Conservation (phyloP, 371 early-diverging fungal genomes). For the Rhizopus arrhizus region DNA sequence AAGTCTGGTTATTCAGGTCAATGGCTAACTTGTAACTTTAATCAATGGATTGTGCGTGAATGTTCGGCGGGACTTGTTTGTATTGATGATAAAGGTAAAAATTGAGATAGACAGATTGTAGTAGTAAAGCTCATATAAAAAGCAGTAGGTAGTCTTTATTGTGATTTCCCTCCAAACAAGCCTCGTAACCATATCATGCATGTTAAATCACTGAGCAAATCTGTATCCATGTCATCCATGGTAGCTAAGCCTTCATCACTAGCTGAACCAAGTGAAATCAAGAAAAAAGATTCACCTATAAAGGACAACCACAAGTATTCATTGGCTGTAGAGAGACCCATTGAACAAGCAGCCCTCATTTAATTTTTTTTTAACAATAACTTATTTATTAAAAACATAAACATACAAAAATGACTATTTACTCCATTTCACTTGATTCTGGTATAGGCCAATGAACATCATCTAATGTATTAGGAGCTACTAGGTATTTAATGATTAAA, state of each 20-base stretch:
- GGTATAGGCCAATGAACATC: slow-evolving; percentile 3
- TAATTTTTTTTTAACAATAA: not conserved
- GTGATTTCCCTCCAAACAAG: slow-evolving; percentile 3
- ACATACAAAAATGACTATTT: not conserved
- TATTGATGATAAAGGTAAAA: slow-evolving; percentile 16
- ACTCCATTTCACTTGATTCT: not conserved
- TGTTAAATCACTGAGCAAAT: not conserved
- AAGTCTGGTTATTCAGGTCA: slow-evolving; percentile 21
- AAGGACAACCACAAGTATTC: slow-evolving; percentile 1
- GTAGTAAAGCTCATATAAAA: not conserved
- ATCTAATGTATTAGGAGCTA: slow-evolving; percentile 21
- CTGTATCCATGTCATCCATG: not conserved
- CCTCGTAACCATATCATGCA: not conserved
- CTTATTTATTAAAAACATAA: not conserved
- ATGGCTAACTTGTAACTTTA: slow-evolving; percentile 39
- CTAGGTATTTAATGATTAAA: slow-evolving; percentile 16
- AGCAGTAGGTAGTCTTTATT: slow-evolving; percentile 7
- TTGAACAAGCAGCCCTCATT: slow-evolving; percentile 1
- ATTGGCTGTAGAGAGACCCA: slow-evolving; percentile 3
- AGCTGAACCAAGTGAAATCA: not conserved
- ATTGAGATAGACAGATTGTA: not conserved
- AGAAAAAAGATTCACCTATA: not conserved
- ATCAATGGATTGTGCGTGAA: slow-evolving; percentile 34
- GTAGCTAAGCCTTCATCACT: not conserved
- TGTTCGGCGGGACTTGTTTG: slow-evolving; percentile 35